These are phyloP conservation scores for Candida coquimbonensis DNA, from an alignment of 805 yeast genomes.

Conservation along the genomic window DNA sequence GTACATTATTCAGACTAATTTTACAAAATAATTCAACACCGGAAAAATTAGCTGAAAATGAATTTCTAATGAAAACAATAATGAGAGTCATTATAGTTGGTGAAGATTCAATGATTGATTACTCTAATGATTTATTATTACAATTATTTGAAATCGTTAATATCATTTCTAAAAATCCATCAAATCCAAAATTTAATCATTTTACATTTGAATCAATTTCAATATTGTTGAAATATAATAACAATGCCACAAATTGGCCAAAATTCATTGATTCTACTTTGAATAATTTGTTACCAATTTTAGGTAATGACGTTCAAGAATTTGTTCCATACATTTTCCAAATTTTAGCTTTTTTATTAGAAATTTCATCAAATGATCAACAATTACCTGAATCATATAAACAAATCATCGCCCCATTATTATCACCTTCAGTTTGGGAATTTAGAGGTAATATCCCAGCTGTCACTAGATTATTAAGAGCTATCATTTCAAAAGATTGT, in stretches of 20 bases:
- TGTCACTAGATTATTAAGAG: conserved; percentile 68
- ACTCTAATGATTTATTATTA: conserved; percentile 41
- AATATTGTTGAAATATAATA: conserved; percentile 51
- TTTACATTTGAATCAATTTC: conserved; percentile 86
- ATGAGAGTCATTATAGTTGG: conserved; percentile 76
- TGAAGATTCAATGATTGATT: conserved; percentile 51
- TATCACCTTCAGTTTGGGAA: conserved; percentile 94
- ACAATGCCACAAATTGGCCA: conserved; percentile 25
- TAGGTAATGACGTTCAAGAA: conserved; percentile 85
- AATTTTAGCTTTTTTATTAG: conserved; percentile 73
- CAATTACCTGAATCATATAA: conserved; percentile 60
- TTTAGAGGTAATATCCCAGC: conserved; percentile 91
- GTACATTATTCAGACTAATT: conserved; percentile 61
- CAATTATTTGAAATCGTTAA: conserved; percentile 66
- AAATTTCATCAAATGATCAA: conserved; percentile 39
- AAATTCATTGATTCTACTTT: conserved; percentile 40
- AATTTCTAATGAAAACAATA: conserved; percentile 80
- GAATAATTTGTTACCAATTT: conserved; percentile 58
- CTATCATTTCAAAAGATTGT: conserved; percentile 43
- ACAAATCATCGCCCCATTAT: conserved; percentile 68
- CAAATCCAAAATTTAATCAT: conserved; percentile 91
- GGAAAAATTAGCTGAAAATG: conserved; percentile 91
- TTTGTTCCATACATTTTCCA: conserved; percentile 92
- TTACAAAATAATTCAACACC: conserved; percentile 57
- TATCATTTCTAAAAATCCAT: conserved; percentile 79